Evolutionary conservation across 2,329 filamentous ascomycete genomes (phyloP), one percentile per base, ranked within the genome.

Genomic region (Fusarium virguliforme): DNA sequence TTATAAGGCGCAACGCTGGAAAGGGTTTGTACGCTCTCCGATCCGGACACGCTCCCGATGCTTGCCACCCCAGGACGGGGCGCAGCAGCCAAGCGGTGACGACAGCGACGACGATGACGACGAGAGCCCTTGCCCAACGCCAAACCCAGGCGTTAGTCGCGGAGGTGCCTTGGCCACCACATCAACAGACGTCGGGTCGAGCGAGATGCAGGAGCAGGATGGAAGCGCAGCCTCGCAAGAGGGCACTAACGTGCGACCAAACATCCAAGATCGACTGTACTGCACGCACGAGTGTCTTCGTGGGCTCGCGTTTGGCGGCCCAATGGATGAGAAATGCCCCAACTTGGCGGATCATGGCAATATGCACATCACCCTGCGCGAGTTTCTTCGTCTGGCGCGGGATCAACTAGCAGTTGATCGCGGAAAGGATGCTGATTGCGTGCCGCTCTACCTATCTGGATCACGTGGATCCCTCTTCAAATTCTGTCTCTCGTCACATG

Each of bases 391-490:
- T 9, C 71, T 78, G 9, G 35, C 78, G 12, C 72, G 68, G 4
- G 34, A 24, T 50, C 74, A 83, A 62, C 74, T 82, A 4, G 74
- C 75, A 24, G 37, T 60, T 24, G 78, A 83, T 61, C 74, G 78
- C 46, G 76, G 77, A 9, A 26, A 9, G 22, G 75, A 81, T 62
- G 75, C 78, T 3, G 73, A 82, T 38, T 74, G 53, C 37, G 46
- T 62, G 32, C 77, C 75, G 1, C 76, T 83, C 22, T 70, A 80
- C 61, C 13, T 77, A 5, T 73, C 70, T 7, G 77, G 80, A 1
- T 40, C 75, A 8, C 32, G 74, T 15, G 78, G 80, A 1, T 72
- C 77, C 10, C 76, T 83, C 54, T 83, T 82, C 68, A 83, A 83
- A 70, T 38, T 84, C 6, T 64, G 78, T 7, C 68, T 83, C 1